Evolutionary conservation across 2,329 filamentous ascomycete species (phyloP), one percentile per base, ranked within the genome.

Genomic region (Leptographium radiaticola): DNA sequence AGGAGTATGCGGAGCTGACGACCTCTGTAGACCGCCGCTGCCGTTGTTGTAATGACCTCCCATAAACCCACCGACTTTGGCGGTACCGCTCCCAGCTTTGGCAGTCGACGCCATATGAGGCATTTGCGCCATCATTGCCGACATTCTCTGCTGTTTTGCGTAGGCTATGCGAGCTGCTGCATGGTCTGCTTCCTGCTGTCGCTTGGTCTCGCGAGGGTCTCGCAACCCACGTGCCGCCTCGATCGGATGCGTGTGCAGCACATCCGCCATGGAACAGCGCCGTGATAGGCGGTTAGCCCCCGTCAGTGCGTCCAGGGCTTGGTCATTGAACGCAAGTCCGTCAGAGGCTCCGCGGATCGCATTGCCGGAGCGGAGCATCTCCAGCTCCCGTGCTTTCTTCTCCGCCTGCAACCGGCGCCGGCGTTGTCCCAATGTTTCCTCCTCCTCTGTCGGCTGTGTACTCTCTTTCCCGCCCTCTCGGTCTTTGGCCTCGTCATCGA

Each of bases 371-470:
- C 68, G 70, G 8, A 49, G 39, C 65, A 79, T 77, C 58, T 78
- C 77, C 44, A 73, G 70, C 57, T 79, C 76, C 33, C 79, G 76
- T 8, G 83, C 83, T 66, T 86, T 83, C 31, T 75, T 74, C 62
- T 84, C 81, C 8, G 82, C 81, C 64, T 89, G 86, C 2, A 93
- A 72, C 31, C 87, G 79, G 33, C 80, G 81, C 0, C 86, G 81
- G 12, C 87, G 81, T 65, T 91, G 86, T 11, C 86, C 87, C 0
- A 93, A 73, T 0, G 87, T 91, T 64, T 93, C 87, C 60, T 89
- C 84, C 59, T 83, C 84, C 57, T 76, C 74, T 20, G 63, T 59
- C 54, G 47, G 43, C 7, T n/a, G 43, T 10, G 56, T 57, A 48
- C 67, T 67, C 6, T 60, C 65, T 38, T 63, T 61, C 15, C 53